A percentile compares a stretch with the other conserved stretches of the same genome.
Conservation (phyloP, 75 land plant species). For the Pinus tabuliformis region DNA sequence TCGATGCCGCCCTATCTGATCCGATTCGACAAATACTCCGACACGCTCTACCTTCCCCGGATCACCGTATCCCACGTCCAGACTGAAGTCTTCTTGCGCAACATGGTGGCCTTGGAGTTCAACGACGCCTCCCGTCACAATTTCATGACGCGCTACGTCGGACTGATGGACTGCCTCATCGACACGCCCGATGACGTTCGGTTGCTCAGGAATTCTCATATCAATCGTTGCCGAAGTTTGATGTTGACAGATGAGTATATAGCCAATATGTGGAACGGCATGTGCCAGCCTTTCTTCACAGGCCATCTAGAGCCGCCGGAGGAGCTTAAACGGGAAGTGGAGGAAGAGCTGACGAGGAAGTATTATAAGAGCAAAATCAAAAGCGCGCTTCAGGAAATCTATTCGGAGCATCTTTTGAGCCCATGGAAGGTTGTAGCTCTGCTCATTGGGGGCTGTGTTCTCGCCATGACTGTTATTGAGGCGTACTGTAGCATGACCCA, state of each 20-base stretch:
- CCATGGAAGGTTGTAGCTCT: constrained; percentile 5
- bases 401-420: neutral
- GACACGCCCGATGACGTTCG: neutral
- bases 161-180: neutral
- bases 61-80: neutral
- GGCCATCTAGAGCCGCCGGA: neutral
- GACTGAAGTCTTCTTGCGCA: neutral
- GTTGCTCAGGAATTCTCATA: neutral
- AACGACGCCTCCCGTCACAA: neutral
- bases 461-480: neutral
- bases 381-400: neutral
- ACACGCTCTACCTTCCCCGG: neutral
- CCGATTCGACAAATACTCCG: neutral
- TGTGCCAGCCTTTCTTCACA: constrained; percentile 4
- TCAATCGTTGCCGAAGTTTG: neutral
- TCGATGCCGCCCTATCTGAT: neutral
- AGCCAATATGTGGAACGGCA: constrained; percentile 5
- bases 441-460: neutral
- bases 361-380: constrained; percentile 7
- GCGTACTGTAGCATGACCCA: neutral
- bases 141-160: neutral
- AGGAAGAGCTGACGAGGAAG: constrained; percentile 3
- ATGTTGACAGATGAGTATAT: neutral
- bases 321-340: neutral
- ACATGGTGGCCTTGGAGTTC: constrained; percentile 2